A percentile compares a stretch with the other conserved stretches of the same genome.
Evolutionary conservation across 2,329 filamentous ascomycete species (phyloP).

Genomic region (Furcasterigmium furcatum): DNA sequence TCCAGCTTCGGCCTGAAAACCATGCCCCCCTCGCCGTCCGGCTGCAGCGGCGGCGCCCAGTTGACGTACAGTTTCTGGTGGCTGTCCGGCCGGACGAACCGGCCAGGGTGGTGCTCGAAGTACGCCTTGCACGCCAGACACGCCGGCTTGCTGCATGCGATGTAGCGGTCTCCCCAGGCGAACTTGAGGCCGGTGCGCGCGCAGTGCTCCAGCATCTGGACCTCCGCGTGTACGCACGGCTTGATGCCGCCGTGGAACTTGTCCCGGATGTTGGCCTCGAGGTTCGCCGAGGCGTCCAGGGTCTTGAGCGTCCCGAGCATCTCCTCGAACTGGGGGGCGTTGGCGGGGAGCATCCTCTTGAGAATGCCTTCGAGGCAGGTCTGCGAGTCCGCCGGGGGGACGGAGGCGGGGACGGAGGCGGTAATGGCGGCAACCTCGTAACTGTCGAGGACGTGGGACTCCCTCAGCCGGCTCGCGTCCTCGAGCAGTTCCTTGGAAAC

Average conservation of each 20-base stretch:
- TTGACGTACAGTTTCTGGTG: not conserved
- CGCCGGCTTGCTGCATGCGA: conserved; percentile 49
- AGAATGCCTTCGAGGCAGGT: conserved; percentile 26
- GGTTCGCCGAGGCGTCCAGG: conserved; percentile 22
- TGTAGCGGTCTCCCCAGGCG: conserved; percentile 34
- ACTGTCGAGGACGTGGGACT: conserved; percentile 12
- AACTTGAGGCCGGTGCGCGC: conserved; percentile 25
- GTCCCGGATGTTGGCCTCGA: conserved; percentile 18
- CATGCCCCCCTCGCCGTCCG: not conserved
- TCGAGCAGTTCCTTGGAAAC: conserved; percentile 32
- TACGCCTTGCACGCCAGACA: conserved; percentile 47
- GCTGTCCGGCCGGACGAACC: conserved; percentile 4
- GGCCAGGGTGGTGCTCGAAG: conserved; percentile 33
- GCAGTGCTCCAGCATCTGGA: conserved; percentile 45
- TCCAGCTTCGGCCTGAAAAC: not conserved
- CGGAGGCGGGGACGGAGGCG: conserved; percentile 5
- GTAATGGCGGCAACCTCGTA: not conserved
- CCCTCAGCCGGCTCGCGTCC: conserved; percentile 21
- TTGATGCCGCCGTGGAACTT: conserved; percentile 20
- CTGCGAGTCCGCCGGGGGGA: conserved; percentile 19
- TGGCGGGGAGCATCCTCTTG: conserved; percentile 21
- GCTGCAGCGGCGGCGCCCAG: not conserved
- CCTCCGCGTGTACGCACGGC: conserved; percentile 38
- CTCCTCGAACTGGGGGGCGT: conserved; percentile 6
- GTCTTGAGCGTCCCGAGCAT: conserved; percentile 12